Conservation (phyloP, 164 flowering plant genomes). For the Euptelea pleiosperma region DNA sequence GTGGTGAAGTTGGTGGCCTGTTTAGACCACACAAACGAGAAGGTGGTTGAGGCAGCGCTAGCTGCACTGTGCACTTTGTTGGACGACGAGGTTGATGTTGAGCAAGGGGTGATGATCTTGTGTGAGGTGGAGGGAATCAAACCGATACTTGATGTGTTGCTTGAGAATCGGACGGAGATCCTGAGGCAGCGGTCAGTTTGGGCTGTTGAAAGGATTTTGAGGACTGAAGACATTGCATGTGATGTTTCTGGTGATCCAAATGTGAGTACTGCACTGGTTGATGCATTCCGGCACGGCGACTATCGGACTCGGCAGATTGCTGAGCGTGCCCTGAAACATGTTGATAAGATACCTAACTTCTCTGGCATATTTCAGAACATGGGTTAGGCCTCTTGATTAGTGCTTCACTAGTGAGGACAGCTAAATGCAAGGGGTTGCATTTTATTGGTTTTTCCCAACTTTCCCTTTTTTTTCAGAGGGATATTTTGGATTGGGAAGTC, state of each 20-base stretch:
- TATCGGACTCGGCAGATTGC: slow-evolving; percentile 80
- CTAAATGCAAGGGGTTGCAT: not conserved
- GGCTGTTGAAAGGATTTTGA: slow-evolving; percentile 33
- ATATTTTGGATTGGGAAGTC: no score
- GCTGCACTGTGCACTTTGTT: slow-evolving; percentile 83
- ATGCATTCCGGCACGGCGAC: slow-evolving; percentile 87
- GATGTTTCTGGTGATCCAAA: slow-evolving; percentile 51
- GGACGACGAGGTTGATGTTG: slow-evolving; percentile 74
- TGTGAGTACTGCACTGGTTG: slow-evolving; percentile 84
- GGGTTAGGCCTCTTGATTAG: slow-evolving; percentile 25
- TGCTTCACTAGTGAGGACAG: slow-evolving; percentile 1
- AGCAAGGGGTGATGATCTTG: slow-evolving; percentile 60
- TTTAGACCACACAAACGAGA: slow-evolving; percentile 76
- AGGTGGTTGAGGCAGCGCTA: slow-evolving; percentile 79
- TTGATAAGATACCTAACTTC: slow-evolving; percentile 90
- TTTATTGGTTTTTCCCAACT: not conserved
- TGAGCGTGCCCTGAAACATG: slow-evolving; percentile 83
- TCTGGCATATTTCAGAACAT: slow-evolving; percentile 73
- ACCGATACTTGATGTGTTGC: slow-evolving; percentile 36
- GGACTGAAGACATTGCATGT: slow-evolving; percentile 30
- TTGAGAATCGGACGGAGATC: slow-evolving; percentile 30
- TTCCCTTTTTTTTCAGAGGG: no score
- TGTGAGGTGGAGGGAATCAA: slow-evolving; percentile 44
- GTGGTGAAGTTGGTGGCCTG: slow-evolving; percentile 74
- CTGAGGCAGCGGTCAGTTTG: slow-evolving; percentile 29